Evolutionary conservation across 768 basidiomycete species (phyloP), one percentile per base, ranked within the genome.

Genomic region (Hirschioporus abietinus): DNA sequence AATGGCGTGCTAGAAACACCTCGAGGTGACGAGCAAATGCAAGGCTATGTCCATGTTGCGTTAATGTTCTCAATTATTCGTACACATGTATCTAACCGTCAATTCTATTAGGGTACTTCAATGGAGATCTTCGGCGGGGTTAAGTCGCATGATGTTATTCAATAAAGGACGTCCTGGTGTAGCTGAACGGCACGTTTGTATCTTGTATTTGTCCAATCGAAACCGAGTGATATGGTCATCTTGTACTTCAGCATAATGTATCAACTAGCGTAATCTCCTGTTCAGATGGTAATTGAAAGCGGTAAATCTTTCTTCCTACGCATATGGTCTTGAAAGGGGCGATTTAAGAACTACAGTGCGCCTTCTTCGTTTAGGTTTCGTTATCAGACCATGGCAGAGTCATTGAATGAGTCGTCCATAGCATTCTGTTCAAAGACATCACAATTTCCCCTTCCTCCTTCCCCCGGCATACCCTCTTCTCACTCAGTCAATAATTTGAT

Each of bases 401-500:
- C 8, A 30, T 30, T 8, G 30, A 30, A 30, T 30, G 30, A 30
- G 4, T 30, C 8, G 8, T 8, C 30, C 2, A 8, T 30, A 30
- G 30, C 42, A 52, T 5, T 52, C 42, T 10, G 1, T 52, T 20
- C 42, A 15, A 7, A 36, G n/a, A n/a, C n/a, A n/a, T n/a, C 35
- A 7, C 35, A 36, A 36, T 15, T 7, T 36, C 35, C 35, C 15
- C 35, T 7, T 36, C 35, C 35, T 7, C 42, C 42, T 10, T 10
- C 42, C 12, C 42, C 42, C 42, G 15, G 15, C 42, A 52, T 20
- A 3, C 20, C 42, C 42, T 15, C 12, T 15, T 52, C 20, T 52
- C 12, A 52, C 42, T 52, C 66, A 60, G 80, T 86, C 70, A 93
- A 76, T 75, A 87, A 77, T 64, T 84, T 77, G 35, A 89, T 83